Percentiles rank a stretch among this genome's conserved stretches.
These are phyloP conservation scores for Fraxinus dipetala DNA, from an alignment of 305 asterid genomes.

Conservation along the genomic window DNA sequence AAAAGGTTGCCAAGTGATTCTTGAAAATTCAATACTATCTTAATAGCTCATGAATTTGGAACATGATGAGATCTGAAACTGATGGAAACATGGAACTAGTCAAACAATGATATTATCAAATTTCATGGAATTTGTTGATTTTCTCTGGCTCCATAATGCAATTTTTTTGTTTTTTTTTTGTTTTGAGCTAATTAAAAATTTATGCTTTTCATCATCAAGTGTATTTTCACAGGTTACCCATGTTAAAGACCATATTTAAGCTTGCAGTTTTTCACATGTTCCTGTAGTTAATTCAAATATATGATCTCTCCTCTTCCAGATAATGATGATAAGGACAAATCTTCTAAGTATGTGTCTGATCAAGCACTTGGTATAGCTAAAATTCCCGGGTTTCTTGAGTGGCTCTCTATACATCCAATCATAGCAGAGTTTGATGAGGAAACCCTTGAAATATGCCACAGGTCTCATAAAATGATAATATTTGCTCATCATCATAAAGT, in stretches of 20 bases:
- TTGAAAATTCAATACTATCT: slow-evolving; percentile 1
- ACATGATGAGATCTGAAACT: neutral
- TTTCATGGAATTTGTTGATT: slow-evolving; percentile 14
- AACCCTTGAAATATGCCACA: slow-evolving; percentile 41
- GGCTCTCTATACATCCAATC: slow-evolving; percentile 90
- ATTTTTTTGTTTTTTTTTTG: neutral
- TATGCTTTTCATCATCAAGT: neutral
- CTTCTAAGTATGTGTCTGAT: slow-evolving; percentile 48
- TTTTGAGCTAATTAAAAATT: neutral
- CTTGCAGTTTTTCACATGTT: slow-evolving; percentile 8
- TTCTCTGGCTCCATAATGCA: neutral
- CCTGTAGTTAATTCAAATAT: neutral
- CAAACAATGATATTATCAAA: neutral
- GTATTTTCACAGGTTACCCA: neutral
- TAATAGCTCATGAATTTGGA: slow-evolving; percentile 11
- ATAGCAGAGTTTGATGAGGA: slow-evolving; percentile 59
- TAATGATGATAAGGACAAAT: slow-evolving; percentile 39
- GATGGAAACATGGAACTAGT: slow-evolving; percentile 7
- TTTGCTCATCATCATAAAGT: slow-evolving; percentile 95
- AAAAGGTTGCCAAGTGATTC: slow-evolving; percentile 8
- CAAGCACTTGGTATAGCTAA: slow-evolving; percentile 84
- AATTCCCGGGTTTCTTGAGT: slow-evolving; percentile 82
- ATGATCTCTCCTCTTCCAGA: slow-evolving; percentile 38
- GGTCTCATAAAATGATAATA: slow-evolving; percentile 89
- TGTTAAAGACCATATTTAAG: neutral